Conservation (phyloP, 1,284 basidiomycete species). For the Coniferiporia sulphurascens region DNA sequence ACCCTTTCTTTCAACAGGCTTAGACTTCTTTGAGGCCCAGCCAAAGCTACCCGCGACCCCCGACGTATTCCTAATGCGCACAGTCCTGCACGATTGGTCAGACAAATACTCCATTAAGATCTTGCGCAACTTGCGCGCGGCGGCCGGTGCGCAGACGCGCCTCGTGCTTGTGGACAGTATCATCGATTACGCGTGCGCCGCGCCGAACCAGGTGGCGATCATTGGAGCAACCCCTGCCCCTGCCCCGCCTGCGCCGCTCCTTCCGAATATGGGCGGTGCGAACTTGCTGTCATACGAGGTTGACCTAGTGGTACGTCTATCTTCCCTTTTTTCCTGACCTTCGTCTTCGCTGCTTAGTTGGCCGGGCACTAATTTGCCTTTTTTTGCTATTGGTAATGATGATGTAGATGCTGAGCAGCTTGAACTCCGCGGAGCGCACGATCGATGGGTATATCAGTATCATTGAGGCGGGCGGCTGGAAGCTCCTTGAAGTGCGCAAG, state of each 20-base stretch:
- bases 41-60: slow-evolving; percentile 20
- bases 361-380: too few relatives aligned
- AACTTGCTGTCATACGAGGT: slow-evolving; percentile 15
- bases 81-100: slow-evolving; percentile 27
- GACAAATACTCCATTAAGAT: slow-evolving; percentile 22
- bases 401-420: not conserved
- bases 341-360: not conserved
- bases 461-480: slow-evolving; percentile 2
- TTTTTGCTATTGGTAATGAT: not conserved
- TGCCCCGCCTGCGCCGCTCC: slow-evolving; percentile 14
- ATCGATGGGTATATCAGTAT: slow-evolving; percentile 1
- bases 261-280: slow-evolving; percentile 18
- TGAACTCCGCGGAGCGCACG: slow-evolving; percentile 6
- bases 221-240: not conserved
- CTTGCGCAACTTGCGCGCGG: slow-evolving; percentile 25
- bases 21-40: slow-evolving; percentile 15
- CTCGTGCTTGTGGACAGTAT: slow-evolving; percentile 28
- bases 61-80: slow-evolving; percentile 24
- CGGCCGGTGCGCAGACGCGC: slow-evolving; percentile 20
- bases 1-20: not conserved
- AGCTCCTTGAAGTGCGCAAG: slow-evolving; percentile 6
- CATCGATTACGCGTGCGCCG: slow-evolving; percentile 20
- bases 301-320: slow-evolving; percentile 16
- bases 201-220: not conserved
- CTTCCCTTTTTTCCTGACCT: not conserved